Evolutionary conservation across 176 grass and related monocot species (phyloP), one percentile per base, ranked within the genome.

Genomic region (Eleusine indica): DNA sequence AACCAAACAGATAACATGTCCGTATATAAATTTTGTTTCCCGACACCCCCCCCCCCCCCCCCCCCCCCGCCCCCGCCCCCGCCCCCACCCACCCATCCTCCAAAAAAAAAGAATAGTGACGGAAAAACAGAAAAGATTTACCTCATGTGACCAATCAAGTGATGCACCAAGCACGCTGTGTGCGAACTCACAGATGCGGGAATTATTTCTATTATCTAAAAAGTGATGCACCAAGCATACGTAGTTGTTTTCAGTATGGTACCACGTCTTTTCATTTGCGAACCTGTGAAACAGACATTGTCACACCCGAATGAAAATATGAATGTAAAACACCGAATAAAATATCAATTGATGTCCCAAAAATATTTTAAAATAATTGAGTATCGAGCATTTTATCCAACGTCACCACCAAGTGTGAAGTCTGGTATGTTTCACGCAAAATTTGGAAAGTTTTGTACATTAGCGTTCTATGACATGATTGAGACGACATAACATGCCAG

Each of bases 71-170:
- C n/a, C 32, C 32, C 32, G 2, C 32, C 32, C 32, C 32, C 32
- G 0, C 32, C 32, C 32, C 32, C 32, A 1, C 32, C 32, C 32
- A 1, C 32, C 32, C 1, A 35, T 25, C 25, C 25, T 25, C 25
- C 1, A 35, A 35, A 35, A 35, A 35, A 35, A 44, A 44, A 9
- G 42, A 44, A 44, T 44, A 44, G 42, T 44, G 42, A 9, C 9
- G 42, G 6, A 8, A 44, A 44, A 44, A 44, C 9, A 44, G 42
- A 44, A 44, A 40, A 44, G 85, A 28, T 76, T 82, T 68, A 97
- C 92, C 92, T 97, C 90, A 9, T 77, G 92, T 71, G 92, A 94
- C 94, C 94, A 97, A 82, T 97, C 92, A 77, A 97, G 92, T 25
- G 94, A 94, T 71, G 92, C 94, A 73, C 94, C 94, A 84, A 97